Conservation (phyloP, 2,329 filamentous ascomycete species). For the Allantophomopsis lycopodina region DNA sequence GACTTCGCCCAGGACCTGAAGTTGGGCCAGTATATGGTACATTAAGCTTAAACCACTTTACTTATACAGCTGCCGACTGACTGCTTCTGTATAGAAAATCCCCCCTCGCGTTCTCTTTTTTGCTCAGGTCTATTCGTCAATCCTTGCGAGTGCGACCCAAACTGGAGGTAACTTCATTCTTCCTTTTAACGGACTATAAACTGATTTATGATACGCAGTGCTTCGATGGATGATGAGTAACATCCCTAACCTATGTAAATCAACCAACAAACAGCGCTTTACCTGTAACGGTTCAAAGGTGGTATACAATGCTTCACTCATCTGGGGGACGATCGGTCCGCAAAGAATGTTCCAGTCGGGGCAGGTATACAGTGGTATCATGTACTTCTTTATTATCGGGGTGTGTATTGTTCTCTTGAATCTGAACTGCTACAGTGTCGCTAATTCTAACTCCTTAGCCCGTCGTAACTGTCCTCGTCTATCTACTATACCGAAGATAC, state of each 20-base stretch:
- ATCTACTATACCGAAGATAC: constrained; percentile 35
- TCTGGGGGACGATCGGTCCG: constrained; percentile 62
- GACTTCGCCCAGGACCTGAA: constrained; percentile 23
- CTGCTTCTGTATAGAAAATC: constrained; percentile 2
- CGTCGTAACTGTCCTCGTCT: constrained; percentile 42
- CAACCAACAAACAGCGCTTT: constrained; percentile 33
- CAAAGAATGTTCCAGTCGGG: constrained; percentile 50
- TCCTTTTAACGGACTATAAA: not conserved
- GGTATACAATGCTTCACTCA: constrained; percentile 53
- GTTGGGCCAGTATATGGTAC: constrained; percentile 51
- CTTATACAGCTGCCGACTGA: not conserved
- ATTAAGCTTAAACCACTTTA: not conserved
- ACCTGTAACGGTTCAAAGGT: constrained; percentile 33
- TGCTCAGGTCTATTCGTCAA: constrained; percentile 19
- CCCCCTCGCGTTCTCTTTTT: constrained; percentile 16
- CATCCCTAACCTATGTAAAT: constrained; percentile 15
- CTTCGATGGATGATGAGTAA: constrained; percentile 16
- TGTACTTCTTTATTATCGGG: constrained; percentile 61
- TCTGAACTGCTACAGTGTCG: not conserved
- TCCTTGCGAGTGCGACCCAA: constrained; percentile 18
- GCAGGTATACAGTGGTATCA: constrained; percentile 46
- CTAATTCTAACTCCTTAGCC: constrained; percentile 2
- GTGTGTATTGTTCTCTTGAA: constrained; percentile 22
- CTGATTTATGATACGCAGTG: constrained; percentile 1
- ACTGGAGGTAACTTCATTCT: constrained; percentile 14